Base-by-base conservation (phyloP, 1,284 basidiomycete species). In the Rhodotorula sp. region DNA sequence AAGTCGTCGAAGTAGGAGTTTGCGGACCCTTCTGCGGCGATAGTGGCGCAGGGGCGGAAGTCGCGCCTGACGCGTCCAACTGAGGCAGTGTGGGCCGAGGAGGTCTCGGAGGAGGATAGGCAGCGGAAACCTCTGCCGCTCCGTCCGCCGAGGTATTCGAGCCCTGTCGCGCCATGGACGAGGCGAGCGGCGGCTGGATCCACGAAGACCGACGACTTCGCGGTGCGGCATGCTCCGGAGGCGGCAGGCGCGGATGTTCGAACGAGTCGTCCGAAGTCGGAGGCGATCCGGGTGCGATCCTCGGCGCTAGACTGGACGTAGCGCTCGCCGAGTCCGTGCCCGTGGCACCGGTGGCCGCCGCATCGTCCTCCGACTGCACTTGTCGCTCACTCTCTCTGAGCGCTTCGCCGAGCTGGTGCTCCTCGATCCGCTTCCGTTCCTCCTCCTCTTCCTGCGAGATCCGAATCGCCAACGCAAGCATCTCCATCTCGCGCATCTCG, bases 391-490 rank as follows among this genome's bases (percentile, higher is more conserved):
- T 26, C 8, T 61, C n/a, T 29, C 56, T 48, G 10, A 48, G 37
- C 22, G 62, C 66, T 29, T 71, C 66, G 22, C 60, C 42, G 18
- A 62, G 33, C 30, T 62, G 42, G 42, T 42, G 42, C 49, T 42
- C 44, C 57, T 64, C 64, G 29, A 57, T 7, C 60, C 48, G 56
- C 24, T n/a, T 54, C n/a, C 65, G 37, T 46, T 60, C 68, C 14
- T 45, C 26, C 30, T 72, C 73, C 55, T 75, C 73, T 45, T 73
- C 73, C 42, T 70, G 57, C 37, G 64, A 67, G 42, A 72, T 64
- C 53, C 71, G 57, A 29, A 75, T 75, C 22, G 73, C 73, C 15
- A 66, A 53, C 42, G 69, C 68, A 15, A 75, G 60, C 66, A 73
- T 69, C 54, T 72, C 71, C 63, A 66, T 64, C 66, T 75, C 73